Percentiles rank a stretch among this genome's conserved stretches.
Evolutionary conservation across 139 green algal species (phyloP).

Genomic region (Auxenochlorella pyrenoidosa): DNA sequence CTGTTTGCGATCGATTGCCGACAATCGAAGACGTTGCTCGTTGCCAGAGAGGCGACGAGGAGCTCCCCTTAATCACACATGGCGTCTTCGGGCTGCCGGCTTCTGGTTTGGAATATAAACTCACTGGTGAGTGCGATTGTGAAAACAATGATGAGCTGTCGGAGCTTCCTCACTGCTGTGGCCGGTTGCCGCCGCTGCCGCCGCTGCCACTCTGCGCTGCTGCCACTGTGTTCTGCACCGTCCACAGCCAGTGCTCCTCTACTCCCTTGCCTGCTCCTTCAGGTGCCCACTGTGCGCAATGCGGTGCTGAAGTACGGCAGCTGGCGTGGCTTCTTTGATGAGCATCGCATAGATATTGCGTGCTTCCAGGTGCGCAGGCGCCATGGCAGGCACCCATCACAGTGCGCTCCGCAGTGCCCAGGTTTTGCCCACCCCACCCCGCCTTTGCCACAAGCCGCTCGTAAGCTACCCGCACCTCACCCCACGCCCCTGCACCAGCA

Average conservation of each 20-base stretch:
- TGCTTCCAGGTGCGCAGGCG: slow-evolving; percentile 61
- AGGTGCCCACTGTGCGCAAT: slow-evolving; percentile 64
- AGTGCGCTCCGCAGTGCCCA: no score
- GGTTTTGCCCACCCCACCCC: no score
- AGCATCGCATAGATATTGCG: slow-evolving; percentile 55
- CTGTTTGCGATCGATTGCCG: no score
- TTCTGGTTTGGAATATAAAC: slow-evolving; percentile 77
- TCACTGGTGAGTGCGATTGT: slow-evolving; percentile 47
- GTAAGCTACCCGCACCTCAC: no score
- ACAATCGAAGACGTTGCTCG: no score
- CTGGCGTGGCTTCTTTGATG: slow-evolving; percentile 57
- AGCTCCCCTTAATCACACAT: no score
- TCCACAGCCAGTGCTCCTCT: background rate
- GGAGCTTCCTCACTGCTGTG: background rate
- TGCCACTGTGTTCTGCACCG: no score
- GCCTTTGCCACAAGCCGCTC: no score
- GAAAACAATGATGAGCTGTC: background rate
- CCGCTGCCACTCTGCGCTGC: background rate
- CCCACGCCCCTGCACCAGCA: no score
- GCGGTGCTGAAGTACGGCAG: slow-evolving; percentile 61
- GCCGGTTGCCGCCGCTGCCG: background rate
- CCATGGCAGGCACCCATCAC: no score
- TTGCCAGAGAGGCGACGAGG: no score
- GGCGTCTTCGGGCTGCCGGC: background rate
- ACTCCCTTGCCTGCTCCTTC: background rate